phyloP scores from a whole-genome alignment of 164 flowering plant genomes.

The Chloranthus sessilifolius region DNA sequence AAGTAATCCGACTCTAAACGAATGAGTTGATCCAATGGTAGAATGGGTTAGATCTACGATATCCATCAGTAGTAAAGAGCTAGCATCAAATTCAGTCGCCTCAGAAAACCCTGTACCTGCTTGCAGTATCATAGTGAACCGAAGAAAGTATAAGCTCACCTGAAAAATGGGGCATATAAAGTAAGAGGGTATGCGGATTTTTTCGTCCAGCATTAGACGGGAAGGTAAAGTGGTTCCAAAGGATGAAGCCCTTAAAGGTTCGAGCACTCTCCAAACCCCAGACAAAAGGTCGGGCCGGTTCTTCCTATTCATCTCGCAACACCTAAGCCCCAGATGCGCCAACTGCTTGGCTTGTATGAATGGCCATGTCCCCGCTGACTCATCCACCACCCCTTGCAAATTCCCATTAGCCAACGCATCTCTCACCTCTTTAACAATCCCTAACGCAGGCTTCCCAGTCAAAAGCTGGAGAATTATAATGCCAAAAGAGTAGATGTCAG shows the following conservation, averaged over 20 bases:
- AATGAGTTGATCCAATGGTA: no score
- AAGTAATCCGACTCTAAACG: no score
- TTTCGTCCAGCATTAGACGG: slow-evolving; percentile 30
- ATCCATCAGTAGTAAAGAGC: no score
- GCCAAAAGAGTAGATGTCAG: slow-evolving; percentile 88
- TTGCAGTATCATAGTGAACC: no score
- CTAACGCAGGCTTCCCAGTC: slow-evolving; percentile 63
- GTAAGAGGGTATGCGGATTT: slow-evolving; percentile 44
- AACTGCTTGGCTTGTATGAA: slow-evolving; percentile 80
- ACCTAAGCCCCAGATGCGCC: slow-evolving; percentile 66
- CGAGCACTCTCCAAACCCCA: slow-evolving; percentile 77
- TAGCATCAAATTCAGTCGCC: no score
- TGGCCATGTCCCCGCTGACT: slow-evolving; percentile 87
- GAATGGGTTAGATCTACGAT: no score
- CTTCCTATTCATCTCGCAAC: slow-evolving; percentile 47
- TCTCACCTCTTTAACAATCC: slow-evolving; percentile 59
- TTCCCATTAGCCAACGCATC: slow-evolving; percentile 51
- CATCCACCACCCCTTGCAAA: slow-evolving; percentile 52
- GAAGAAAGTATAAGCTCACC: no score
- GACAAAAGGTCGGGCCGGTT: slow-evolving; percentile 61
- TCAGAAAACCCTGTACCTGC: no score
- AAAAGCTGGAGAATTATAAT: slow-evolving; percentile 59
- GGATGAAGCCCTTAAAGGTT: slow-evolving; percentile 58
- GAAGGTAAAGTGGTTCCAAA: slow-evolving; percentile 37
- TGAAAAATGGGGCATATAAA: slow-evolving; percentile 78